Evolutionary conservation across 2,329 filamentous ascomycete genomes (phyloP), one percentile per base, ranked within the genome.

Genomic region (Alternaria sp.): DNA sequence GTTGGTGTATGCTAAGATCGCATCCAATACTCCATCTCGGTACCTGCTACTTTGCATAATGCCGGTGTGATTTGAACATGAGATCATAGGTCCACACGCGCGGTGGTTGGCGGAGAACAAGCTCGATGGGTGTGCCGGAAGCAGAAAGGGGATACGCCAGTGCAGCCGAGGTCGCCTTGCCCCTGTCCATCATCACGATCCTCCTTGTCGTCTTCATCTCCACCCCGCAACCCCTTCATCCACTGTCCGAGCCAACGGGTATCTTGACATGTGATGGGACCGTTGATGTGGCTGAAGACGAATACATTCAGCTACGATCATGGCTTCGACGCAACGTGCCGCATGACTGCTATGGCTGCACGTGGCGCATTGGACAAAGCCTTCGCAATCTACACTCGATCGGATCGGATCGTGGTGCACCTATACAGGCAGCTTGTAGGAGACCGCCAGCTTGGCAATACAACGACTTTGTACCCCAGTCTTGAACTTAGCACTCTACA

Each of bases 61-160:
- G 25, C 50, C 54, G 43, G 46, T 13, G 44, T 32, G 30, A 54
- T 54, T 54, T 36, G 46, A 54, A 43, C 15, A 51, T 56, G 58
- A 60, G 19, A 30, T 57, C 51, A 57, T 56, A 30, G 23, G 25
- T 40, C 36, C 21, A 52, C 26, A n/a, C 23, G 36, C 43, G 26
- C n/a, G 28, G 50, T 46, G 49, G 32, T 50, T 54, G 26, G 26
- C 64, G 46, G 60, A 60, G 56, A 44, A 54, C 30, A 49, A 43
- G 47, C 55, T 50, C 30, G 40, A 65, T 54, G 26, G 25, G 58
- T 51, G 47, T 21, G 45, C 52, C 52, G 36, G 45, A 40, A 23
- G 46, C 59, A 46, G 40, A 64, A 66, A 64, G 59, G 63, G 59
- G 63, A 59, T 32, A 26, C 59, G 57, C 62, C 62, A 67, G 59